Conservation (phyloP, 306 rosid species). For the Vigna nakashimae region DNA sequence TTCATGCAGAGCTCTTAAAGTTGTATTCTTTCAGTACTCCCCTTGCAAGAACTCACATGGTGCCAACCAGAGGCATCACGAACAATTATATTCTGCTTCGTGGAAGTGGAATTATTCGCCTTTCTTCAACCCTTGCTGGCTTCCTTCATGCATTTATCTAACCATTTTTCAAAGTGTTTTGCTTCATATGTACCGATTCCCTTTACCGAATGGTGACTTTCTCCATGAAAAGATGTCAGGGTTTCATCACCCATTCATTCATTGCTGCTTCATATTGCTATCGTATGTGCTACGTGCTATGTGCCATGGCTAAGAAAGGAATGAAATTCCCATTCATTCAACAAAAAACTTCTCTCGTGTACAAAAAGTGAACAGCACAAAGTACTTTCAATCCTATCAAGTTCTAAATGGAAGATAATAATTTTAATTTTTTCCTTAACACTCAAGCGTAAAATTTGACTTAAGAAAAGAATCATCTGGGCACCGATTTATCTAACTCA, state of each 20-base stretch:
- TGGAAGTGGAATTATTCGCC: slow-evolving; percentile 32
- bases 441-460: background rate
- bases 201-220: slow-evolving; percentile 20
- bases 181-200: slow-evolving; percentile 18
- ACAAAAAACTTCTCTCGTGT: background rate
- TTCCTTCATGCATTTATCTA: slow-evolving; percentile 6
- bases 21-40: background rate
- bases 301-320: slow-evolving; percentile 40
- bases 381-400: background rate
- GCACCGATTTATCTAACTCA: slow-evolving; percentile 2
- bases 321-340: slow-evolving; percentile 10
- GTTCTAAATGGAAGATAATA: background rate
- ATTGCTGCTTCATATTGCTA: slow-evolving; percentile 17
- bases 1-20: background rate
- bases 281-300: slow-evolving; percentile 26
- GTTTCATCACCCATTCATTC: background rate
- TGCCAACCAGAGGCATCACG: slow-evolving; percentile 36
- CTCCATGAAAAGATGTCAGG: slow-evolving; percentile 28
- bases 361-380: background rate
- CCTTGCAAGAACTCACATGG: slow-evolving; percentile 29
- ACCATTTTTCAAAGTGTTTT: background rate
- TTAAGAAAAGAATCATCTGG: background rate
- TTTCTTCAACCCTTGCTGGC: background rate
- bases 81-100: slow-evolving; percentile 36
- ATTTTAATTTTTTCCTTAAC: background rate